These are phyloP conservation scores for Solanum chmielewskii DNA, from an alignment of 257 asterid species.

Conservation along the genomic window DNA sequence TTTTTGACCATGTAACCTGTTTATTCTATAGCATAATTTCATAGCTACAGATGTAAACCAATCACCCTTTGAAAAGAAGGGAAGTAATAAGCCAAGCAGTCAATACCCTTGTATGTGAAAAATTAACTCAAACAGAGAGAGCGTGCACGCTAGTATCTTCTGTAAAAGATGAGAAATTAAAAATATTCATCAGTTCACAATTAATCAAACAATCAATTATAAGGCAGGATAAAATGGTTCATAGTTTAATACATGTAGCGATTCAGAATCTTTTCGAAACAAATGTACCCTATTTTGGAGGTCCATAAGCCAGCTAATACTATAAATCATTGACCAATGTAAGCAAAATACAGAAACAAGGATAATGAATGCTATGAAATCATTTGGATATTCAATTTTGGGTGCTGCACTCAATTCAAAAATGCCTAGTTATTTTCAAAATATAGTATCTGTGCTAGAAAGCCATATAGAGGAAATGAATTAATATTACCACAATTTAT, in stretches of 20 bases:
- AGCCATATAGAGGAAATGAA: not conserved
- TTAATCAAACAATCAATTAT: not conserved
- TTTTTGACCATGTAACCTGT: not conserved
- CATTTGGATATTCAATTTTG: not conserved
- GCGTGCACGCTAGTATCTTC: not conserved
- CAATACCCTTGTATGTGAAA: no score
- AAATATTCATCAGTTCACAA: not conserved
- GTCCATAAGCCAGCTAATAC: not conserved
- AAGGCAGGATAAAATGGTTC: not conserved
- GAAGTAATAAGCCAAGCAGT: not conserved
- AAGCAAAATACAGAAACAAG: not conserved
- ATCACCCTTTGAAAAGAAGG: not conserved
- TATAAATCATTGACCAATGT: not conserved
- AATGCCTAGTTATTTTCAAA: not conserved
- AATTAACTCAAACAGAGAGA: not conserved
- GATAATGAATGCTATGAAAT: not conserved
- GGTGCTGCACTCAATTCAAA: not conserved
- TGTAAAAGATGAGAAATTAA: not conserved
- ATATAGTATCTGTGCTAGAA: not conserved
- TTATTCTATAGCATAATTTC: not conserved
- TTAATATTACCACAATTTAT: not conserved
- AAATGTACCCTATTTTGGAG: not conserved
- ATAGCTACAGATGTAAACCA: not conserved
- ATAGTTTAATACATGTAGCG: not conserved
- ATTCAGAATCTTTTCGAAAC: not conserved